A percentile compares a stretch with the other conserved stretches of the same genome.
phyloP scores from a whole-genome alignment of 2,329 filamentous ascomycete genomes.

The Trichoderma gracile region DNA sequence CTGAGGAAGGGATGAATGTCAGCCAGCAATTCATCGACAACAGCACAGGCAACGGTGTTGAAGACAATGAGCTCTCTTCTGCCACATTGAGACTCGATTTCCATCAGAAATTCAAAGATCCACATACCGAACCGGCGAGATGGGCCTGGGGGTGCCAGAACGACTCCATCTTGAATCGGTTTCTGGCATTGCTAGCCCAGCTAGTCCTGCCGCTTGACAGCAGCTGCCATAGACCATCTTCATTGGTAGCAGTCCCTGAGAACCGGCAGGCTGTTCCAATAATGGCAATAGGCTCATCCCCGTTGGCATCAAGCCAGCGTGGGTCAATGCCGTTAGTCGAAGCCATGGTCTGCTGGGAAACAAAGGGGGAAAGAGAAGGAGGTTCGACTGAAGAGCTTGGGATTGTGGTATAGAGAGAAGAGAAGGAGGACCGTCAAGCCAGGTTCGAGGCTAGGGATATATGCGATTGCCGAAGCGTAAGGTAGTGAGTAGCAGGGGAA shows the following conservation, averaged over 20 bases:
- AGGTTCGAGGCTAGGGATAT: slow-evolving; percentile 11
- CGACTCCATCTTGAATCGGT: slow-evolving; percentile 25
- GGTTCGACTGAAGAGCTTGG: background rate
- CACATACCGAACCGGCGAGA: slow-evolving; percentile 24
- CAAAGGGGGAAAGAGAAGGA: too few relatives aligned
- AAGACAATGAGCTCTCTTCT: background rate
- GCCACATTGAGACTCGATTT: background rate
- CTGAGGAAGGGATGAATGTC: background rate
- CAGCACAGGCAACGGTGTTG: background rate
- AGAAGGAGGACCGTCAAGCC: background rate
- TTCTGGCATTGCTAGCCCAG: slow-evolving; percentile 23
- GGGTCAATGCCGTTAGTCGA: background rate
- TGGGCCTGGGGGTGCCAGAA: slow-evolving; percentile 26
- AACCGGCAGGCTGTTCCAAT: slow-evolving; percentile 46
- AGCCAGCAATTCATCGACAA: background rate
- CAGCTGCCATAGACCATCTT: slow-evolving; percentile 42
- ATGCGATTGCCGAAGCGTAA: slow-evolving; percentile 21
- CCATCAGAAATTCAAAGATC: background rate
- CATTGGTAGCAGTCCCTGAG: slow-evolving; percentile 38
- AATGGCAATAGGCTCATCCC: slow-evolving; percentile 44
- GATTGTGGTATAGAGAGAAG: background rate
- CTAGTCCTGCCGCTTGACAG: slow-evolving; percentile 32
- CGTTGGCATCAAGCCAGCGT: slow-evolving; percentile 22
- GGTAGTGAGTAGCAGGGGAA: background rate
- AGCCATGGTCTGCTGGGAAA: background rate